Evolutionary conservation across 1,284 basidiomycete species (phyloP), one percentile per base, ranked within the genome.

Genomic region (Austroboletus novae-zelandiae): DNA sequence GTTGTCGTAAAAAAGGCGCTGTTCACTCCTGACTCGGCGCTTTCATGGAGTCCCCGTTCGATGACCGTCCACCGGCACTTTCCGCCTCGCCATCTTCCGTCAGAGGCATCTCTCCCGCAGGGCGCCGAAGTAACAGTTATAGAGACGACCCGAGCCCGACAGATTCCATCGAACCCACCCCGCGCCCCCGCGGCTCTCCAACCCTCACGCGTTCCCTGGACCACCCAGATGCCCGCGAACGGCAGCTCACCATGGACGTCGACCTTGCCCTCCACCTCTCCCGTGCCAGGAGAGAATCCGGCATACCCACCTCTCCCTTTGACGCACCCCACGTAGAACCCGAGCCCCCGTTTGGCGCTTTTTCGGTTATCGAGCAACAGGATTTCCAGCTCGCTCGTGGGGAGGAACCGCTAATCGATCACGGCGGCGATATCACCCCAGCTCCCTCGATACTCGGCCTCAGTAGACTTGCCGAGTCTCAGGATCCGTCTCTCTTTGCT

Each of bases 211-310:
- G 86, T 36, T 76, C 83, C 9, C 78, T 79, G 55, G 84, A 89
- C 63, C 77, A 89, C 62, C 83, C 85, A 0, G 80, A 86, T 49
- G 80, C 78, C 20, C 75, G 80, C 45, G 89, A 92, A 64, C 79
- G 89, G 15, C 89, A 92, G 70, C 78, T 87, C n/a, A 81, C 86
- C 1, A 86, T 92, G 81, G 89, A 91, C 57, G 89, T 84, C 0
- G 89, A 91, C 61, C 89, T 91, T 80, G 89, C 90, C 42, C 79
- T 89, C 64, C 88, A 91, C 48, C 79, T 92, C 41, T 89, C 87
- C 29, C 76, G 82, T 32, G 88, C 87, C 1, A 78, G 89, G 25
- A 77, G 85, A 55, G 82, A 83, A 47, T 87, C 86, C 3, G 61
- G 83, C n/a, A 69, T 72, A 1, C 40, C 32, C 10, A 50, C 64